These are phyloP conservation scores for Lentinula novae-zelandiae DNA, from an alignment of 1,284 basidiomycete genomes.

Conservation along the genomic window DNA sequence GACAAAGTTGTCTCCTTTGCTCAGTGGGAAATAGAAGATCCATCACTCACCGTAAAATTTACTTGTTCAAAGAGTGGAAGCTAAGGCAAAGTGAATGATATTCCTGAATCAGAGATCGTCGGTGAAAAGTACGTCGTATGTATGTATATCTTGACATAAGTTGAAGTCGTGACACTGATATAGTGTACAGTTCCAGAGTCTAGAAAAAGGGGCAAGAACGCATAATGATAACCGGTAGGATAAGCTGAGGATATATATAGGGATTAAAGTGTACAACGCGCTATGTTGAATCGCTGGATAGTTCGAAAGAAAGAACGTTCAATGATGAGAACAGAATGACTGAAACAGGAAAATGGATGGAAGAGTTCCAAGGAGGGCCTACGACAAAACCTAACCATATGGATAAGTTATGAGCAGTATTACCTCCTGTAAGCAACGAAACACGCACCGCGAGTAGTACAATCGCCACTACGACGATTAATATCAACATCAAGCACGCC, in stretches of 20 bases:
- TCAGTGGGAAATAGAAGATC: too few species aligned
- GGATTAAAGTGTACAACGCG: not conserved
- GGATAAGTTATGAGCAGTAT: not conserved
- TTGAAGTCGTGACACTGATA: too few species aligned
- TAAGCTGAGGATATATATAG: not conserved
- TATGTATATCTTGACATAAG: too few species aligned
- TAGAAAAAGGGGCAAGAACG: not conserved
- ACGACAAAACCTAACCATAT: not conserved
- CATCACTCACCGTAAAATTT: too few species aligned
- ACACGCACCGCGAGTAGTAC: constrained; percentile 81
- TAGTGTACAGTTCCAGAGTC: not conserved
- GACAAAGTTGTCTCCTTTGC: too few species aligned
- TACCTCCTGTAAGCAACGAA: not conserved
- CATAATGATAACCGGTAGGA: constrained; percentile 2
- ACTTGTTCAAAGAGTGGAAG: too few species aligned
- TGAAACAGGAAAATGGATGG: not conserved
- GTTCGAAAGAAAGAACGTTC: too few species aligned
- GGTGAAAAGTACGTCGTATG: too few species aligned
- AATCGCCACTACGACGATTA: constrained; percentile 84
- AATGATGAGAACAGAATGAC: not conserved
- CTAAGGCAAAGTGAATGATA: too few species aligned
- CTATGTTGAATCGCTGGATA: not conserved
- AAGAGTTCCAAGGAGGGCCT: not conserved
- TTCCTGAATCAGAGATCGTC: too few species aligned
- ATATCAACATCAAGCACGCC: constrained; percentile 85